Conservation (phyloP, 1,284 basidiomycete genomes). For the Athelia sp. region DNA sequence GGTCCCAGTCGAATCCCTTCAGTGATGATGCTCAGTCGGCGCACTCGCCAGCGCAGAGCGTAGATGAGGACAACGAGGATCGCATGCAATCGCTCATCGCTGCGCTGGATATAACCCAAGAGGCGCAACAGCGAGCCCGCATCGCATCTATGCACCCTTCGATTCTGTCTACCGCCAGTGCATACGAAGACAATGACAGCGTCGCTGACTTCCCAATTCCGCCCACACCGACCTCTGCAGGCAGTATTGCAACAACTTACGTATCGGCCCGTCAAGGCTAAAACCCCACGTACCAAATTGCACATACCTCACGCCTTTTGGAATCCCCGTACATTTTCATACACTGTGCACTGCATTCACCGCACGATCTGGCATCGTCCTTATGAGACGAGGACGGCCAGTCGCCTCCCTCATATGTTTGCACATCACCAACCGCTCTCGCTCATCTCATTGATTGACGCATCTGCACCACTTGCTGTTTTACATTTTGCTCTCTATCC, state of each 20-base stretch:
- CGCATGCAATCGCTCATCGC: conserved; percentile 61
- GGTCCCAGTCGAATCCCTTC: conserved; percentile 31
- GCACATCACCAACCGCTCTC: neutral
- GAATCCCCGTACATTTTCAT: neutral
- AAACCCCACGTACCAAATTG: neutral
- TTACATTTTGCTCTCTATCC: neutral
- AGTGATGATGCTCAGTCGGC: conserved; percentile 16
- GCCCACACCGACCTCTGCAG: neutral
- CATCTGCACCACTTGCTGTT: neutral
- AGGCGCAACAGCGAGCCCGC: neutral
- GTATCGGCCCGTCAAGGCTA: neutral
- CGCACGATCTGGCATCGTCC: neutral
- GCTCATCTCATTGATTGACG: neutral
- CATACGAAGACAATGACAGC: neutral
- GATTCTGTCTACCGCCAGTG: neutral
- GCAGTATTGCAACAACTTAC: neutral
- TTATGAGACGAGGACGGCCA: neutral
- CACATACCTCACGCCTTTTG: neutral
- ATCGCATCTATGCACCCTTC: neutral
- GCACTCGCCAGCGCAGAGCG: conserved; percentile 17
- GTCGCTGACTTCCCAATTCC: neutral
- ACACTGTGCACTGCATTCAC: neutral
- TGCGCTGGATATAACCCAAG: conserved; percentile 45
- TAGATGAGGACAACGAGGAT: conserved; percentile 25
- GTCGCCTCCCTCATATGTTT: neutral